These are phyloP conservation scores for Yarrowia sp. DNA, from an alignment of 805 yeast genomes.

Conservation along the genomic window DNA sequence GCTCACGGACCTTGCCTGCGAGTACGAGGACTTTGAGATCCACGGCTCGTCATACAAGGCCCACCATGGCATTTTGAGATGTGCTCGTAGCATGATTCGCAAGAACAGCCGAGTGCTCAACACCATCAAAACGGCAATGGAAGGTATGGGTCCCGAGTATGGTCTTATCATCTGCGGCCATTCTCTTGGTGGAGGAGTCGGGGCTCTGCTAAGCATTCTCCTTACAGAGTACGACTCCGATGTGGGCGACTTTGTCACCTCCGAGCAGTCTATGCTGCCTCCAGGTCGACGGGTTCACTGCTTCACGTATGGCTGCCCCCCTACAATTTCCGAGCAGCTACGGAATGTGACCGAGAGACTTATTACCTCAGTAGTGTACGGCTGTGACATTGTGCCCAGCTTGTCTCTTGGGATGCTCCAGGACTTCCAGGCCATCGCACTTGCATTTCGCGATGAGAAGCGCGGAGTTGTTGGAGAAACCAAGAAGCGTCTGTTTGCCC, in stretches of 20 bases:
- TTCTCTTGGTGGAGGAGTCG: slow-evolving; percentile 40
- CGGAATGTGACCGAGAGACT: slow-evolving; percentile 32
- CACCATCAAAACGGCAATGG: slow-evolving; percentile 33
- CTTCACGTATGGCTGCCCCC: slow-evolving; percentile 39
- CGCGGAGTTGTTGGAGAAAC: slow-evolving; percentile 34
- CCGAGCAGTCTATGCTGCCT: slow-evolving; percentile 31
- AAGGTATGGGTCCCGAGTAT: slow-evolving; percentile 34
- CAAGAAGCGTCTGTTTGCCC: slow-evolving; percentile 32
- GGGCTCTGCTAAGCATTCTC: slow-evolving; percentile 35
- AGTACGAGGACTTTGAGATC: slow-evolving; percentile 36
- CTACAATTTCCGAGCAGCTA: slow-evolving; percentile 34
- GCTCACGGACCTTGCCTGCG: slow-evolving; percentile 38
- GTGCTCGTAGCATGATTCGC: slow-evolving; percentile 33
- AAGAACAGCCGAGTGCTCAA: slow-evolving; percentile 33
- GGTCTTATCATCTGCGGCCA: slow-evolving; percentile 39
- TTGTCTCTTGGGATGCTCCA: slow-evolving; percentile 37
- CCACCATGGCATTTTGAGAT: slow-evolving; percentile 37
- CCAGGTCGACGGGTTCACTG: slow-evolving; percentile 35
- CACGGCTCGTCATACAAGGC: slow-evolving; percentile 34
- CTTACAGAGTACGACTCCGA: slow-evolving; percentile 29
- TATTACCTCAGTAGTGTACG: slow-evolving; percentile 37
- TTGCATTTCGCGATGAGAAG: slow-evolving; percentile 32
- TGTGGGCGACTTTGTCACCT: slow-evolving; percentile 31
- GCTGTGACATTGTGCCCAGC: slow-evolving; percentile 38
- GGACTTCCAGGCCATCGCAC: slow-evolving; percentile 36